Conservation (phyloP, 2,329 filamentous ascomycete genomes). For the Pseudopyricularia cyperi region DNA sequence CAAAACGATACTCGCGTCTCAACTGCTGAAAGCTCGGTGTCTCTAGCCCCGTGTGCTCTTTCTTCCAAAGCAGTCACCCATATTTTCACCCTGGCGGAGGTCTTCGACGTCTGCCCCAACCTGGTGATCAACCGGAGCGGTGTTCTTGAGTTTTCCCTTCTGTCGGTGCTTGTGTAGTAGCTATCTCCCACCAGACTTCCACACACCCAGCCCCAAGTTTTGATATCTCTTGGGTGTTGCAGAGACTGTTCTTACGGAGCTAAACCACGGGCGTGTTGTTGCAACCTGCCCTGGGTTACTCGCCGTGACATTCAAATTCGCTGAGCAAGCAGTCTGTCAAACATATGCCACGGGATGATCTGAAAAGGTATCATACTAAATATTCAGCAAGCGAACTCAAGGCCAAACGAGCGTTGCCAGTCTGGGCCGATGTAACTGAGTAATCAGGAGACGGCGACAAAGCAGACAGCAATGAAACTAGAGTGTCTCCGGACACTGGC, state of each 20-base stretch:
- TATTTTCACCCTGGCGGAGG: not conserved
- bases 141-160: not conserved
- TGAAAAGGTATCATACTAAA: too few species aligned
- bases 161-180: not conserved
- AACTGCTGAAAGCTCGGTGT: not conserved
- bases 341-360: too few species aligned
- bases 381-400: too few species aligned
- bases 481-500: not conserved
- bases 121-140: not conserved
- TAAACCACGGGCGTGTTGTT: not conserved
- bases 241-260: not conserved
- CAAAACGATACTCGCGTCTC: not conserved
- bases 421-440: too few species aligned
- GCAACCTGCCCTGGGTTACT: not conserved
- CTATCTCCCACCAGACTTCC: too few species aligned
- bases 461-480: not conserved
- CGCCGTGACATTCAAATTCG: not conserved
- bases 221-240: not conserved
- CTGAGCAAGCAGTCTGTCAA: too few species aligned
- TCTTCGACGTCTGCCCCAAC: not conserved
- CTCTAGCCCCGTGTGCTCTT: not conserved
- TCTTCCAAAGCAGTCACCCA: not conserved
- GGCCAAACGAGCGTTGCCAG: too few species aligned
- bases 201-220: too few species aligned
- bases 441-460: not conserved